Evolutionary conservation across 371 early-diverging fungal species (phyloP), one percentile per base, ranked within the genome.

Genomic region (Dichotomocladium elegans): DNA sequence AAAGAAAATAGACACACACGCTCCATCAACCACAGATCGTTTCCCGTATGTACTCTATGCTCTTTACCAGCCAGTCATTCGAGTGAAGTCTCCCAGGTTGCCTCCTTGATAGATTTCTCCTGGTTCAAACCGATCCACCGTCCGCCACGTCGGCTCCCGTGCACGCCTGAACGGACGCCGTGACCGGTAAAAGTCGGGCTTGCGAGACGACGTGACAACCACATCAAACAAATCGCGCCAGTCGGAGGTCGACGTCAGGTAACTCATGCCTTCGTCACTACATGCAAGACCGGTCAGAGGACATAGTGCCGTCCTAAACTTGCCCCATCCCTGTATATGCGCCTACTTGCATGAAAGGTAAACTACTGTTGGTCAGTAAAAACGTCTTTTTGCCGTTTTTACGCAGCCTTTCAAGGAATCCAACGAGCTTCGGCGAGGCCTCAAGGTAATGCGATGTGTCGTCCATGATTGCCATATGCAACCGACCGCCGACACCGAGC

Each of bases 201-300:
- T 86, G n/a, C 78, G 60, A 0, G 84, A 69, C 8, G 64, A 64
- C 1, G 83, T 83, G 33, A 83, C 74, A 3, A 80, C 81, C 56
- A 76, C 77, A 54, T 86, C 86, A 63, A 86, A 86, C 47, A 83
- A 54, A 44, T 83, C 84, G 3, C 75, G 60, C 86, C 86, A 86
- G 24, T 80, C 71, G 3, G 59, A 26, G 6, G 67, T 66, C 2
- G 70, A 66, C 9, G 81, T 80, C 34, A 86, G 49, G 43, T 81
- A 75, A 12, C 57, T 58, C 60, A 86, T 69, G 0, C 84, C 86
- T 22, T 61, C 62, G 30, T 74, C 58, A 6, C 74, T 72, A 48
- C 14, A 31, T 15, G 28, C n/a, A 15, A 27, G 41, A 9, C 40
- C 15, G 12, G 28, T 30, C 35, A 21, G 25, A 7, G 11, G 9